phyloP scores from a whole-genome alignment of 2,329 filamentous ascomycete species.

The Clarireedia sp. region DNA sequence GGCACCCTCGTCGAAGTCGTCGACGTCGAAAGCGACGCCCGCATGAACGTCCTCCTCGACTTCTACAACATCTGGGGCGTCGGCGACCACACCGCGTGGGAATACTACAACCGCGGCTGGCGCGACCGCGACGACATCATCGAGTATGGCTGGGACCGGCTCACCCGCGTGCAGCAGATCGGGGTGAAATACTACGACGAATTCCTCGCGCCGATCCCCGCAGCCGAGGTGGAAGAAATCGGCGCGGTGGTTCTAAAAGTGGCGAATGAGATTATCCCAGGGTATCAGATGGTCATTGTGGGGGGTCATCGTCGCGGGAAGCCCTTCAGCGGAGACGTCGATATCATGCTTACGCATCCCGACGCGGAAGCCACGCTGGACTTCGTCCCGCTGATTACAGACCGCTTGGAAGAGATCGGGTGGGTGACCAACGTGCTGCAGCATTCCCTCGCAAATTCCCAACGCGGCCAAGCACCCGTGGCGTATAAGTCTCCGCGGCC shows the following conservation, averaged over 20 bases:
- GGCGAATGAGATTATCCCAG: slow-evolving; percentile 53
- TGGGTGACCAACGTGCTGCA: slow-evolving; percentile 78
- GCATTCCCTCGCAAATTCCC: slow-evolving; percentile 60
- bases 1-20: slow-evolving; percentile 56
- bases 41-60: slow-evolving; percentile 53
- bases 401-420: slow-evolving; percentile 56
- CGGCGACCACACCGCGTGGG: slow-evolving; percentile 67
- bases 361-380: slow-evolving; percentile 58
- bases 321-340: slow-evolving; percentile 65
- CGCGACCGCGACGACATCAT: slow-evolving; percentile 78
- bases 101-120: slow-evolving; percentile 78
- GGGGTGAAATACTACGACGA: slow-evolving; percentile 92
- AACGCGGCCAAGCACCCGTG: slow-evolving; percentile 58
- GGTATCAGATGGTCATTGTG: slow-evolving; percentile 52
- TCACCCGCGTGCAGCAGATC: slow-evolving; percentile 82
- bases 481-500: background rate
- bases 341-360: slow-evolving; percentile 75
- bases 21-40: slow-evolving; percentile 53
- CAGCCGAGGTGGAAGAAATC: slow-evolving; percentile 66
- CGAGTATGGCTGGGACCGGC: slow-evolving; percentile 66
- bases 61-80: slow-evolving; percentile 95
- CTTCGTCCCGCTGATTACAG: slow-evolving; percentile 66
- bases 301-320: slow-evolving; percentile 64
- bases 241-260: slow-evolving; percentile 54
- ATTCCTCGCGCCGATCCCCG: slow-evolving; percentile 62